A percentile compares a stretch with the other conserved stretches of the same genome.
These are phyloP conservation scores for Talaromyces sp. DNA, from an alignment of 2,329 filamentous ascomycete genomes.

Conservation along the genomic window DNA sequence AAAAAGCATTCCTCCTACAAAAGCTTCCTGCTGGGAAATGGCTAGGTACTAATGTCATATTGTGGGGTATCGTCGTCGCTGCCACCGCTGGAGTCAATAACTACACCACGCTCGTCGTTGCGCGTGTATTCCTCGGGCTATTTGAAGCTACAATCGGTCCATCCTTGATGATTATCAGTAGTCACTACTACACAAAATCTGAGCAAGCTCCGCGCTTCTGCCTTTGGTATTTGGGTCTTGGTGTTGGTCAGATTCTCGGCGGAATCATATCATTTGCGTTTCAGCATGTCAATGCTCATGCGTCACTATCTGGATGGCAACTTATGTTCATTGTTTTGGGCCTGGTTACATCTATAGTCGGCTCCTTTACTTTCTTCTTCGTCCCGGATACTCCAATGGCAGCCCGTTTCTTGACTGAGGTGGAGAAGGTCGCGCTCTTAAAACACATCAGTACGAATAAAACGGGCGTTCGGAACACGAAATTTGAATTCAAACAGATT, in stretches of 20 bases:
- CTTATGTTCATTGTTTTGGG: conserved; percentile 51
- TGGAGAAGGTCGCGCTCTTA: conserved; percentile 35
- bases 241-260: conserved; percentile 47
- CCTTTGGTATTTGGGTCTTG: conserved; percentile 59
- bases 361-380: conserved; percentile 37
- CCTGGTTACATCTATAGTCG: conserved; percentile 43
- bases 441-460: conserved; percentile 45
- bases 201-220: conserved; percentile 58
- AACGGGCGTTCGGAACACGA: conserved; percentile 49
- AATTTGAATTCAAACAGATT: conserved; percentile 46
- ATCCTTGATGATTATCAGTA: conserved; percentile 57
- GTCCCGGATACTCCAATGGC: conserved; percentile 50
- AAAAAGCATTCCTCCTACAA: conserved; percentile 54
- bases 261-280: conserved; percentile 48
- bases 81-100: conserved; percentile 49
- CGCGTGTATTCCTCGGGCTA: conserved; percentile 56
- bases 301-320: conserved; percentile 40
- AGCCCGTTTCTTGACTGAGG: conserved; percentile 27
- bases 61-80: conserved; percentile 43
- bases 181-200: conserved; percentile 54
- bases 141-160: conserved; percentile 59
- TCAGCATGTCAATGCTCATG: conserved; percentile 42
- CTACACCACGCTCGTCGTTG: conserved; percentile 51
- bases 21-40: conserved; percentile 58
- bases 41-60: conserved; percentile 54